Evolutionary conservation across 2,329 filamentous ascomycete genomes (phyloP).

Genomic region (Orbilia blumenaviensis): DNA sequence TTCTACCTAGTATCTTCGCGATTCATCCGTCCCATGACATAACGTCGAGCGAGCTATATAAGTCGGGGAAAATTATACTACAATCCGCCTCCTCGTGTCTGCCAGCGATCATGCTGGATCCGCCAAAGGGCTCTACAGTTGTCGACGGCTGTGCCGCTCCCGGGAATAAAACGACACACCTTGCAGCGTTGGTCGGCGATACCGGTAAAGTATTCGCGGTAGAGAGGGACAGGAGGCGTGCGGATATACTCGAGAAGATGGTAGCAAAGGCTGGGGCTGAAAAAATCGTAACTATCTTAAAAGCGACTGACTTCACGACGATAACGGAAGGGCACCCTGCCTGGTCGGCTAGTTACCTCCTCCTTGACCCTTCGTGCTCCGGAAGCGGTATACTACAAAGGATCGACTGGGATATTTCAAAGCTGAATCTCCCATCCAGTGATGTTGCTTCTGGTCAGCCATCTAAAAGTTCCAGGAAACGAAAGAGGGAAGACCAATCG

Average conservation of each 20-base stretch:
- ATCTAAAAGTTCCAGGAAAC: not conserved
- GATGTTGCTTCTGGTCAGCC: constrained; percentile 20
- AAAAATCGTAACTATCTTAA: constrained; percentile 72
- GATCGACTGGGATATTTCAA: constrained; percentile 53
- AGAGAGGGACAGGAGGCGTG: constrained; percentile 76
- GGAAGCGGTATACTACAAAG: constrained; percentile 93
- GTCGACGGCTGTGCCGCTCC: constrained; percentile 95
- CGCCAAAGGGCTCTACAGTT: constrained; percentile 75
- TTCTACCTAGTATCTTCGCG: constrained; percentile 85
- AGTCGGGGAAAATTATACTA: constrained; percentile 79
- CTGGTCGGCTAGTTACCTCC: constrained; percentile 77
- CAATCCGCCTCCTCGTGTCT: constrained; percentile 99
- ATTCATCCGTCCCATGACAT: constrained; percentile 77
- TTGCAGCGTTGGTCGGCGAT: constrained; percentile 75
- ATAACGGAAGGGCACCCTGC: constrained; percentile 67
- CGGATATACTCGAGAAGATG: constrained; percentile 84
- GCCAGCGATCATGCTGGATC: constrained; percentile 85
- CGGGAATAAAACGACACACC: constrained; percentile 95
- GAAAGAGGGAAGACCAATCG: constrained; percentile 53
- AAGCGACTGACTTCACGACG: constrained; percentile 82
- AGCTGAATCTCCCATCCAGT: constrained; percentile 18
- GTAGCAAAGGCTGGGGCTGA: constrained; percentile 78
- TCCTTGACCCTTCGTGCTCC: constrained; percentile 94
- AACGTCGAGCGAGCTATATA: constrained; percentile 72
- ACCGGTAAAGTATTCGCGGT: constrained; percentile 74